phyloP scores from a whole-genome alignment of 345 rosid genomes.

The Aegle marmelos region DNA sequence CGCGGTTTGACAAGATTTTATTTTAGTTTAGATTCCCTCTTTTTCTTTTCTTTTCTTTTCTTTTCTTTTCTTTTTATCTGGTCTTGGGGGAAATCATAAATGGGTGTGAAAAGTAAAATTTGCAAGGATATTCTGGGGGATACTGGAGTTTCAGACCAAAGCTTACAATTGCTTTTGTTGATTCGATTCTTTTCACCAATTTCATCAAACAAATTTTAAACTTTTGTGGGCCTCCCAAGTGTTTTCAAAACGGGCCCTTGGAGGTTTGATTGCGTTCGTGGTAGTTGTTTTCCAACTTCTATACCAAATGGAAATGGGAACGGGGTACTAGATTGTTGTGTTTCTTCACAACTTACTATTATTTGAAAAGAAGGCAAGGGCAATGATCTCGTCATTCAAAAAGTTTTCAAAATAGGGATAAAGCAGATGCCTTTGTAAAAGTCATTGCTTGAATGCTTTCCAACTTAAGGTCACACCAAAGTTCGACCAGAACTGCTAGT shows the following conservation, averaged over 20 bases:
- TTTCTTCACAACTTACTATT: not conserved
- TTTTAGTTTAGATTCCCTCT: not conserved
- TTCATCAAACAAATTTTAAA: constrained; percentile 18
- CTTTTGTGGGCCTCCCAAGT: constrained; percentile 36
- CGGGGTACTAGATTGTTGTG: not conserved
- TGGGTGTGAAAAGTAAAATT: not conserved
- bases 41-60: not conserved
- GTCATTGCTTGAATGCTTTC: constrained; percentile 47
- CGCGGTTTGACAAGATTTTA: not conserved
- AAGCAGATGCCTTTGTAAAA: constrained; percentile 43
- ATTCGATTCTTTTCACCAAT: constrained; percentile 29
- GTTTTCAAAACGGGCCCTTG: not conserved
- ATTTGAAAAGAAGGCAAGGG: constrained; percentile 20
- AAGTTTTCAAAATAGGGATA: constrained; percentile 28
- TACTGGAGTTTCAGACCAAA: constrained; percentile 14
- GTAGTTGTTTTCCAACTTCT: not conserved
- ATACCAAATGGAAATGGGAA: not conserved
- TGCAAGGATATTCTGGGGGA: constrained; percentile 28
- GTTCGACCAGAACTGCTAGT: constrained; percentile 17
- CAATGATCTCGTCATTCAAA: constrained; percentile 3
- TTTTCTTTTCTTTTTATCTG: no score
- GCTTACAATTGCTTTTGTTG: constrained; percentile 29
- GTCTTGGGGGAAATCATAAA: not conserved
- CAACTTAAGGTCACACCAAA: constrained; percentile 30
- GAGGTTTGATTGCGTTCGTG: not conserved